These are phyloP conservation scores for Phytophthora pseudosyringae DNA, from an alignment of 352 stramenopile species.

Conservation along the genomic window DNA sequence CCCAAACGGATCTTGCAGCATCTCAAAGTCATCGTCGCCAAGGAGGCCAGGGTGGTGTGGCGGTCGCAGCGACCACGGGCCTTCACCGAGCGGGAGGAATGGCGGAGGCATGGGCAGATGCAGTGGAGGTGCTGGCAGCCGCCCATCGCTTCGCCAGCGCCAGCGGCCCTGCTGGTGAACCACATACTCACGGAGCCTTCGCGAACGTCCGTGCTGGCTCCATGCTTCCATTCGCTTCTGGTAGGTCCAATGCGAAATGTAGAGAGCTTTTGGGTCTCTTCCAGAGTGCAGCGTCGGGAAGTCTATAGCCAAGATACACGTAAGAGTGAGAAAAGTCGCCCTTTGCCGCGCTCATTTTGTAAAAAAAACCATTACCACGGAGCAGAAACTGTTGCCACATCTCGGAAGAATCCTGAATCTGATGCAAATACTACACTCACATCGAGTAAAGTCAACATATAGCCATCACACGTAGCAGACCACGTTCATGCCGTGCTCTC, in stretches of 20 bases:
- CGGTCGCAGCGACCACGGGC: constrained; percentile 18
- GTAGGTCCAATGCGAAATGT: constrained; percentile 25
- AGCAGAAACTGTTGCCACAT: constrained; percentile 43
- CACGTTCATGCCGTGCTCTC: background rate
- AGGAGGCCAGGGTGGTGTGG: constrained; percentile 15
- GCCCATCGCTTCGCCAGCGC: constrained; percentile 17
- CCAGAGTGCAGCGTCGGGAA: constrained; percentile 10
- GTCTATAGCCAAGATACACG: constrained; percentile 18
- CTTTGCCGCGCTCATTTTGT: background rate
- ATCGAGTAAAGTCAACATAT: constrained; percentile 1
- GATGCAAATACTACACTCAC: constrained; percentile 38
- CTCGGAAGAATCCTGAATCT: constrained; percentile 21
- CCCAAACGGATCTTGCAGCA: constrained; percentile 24
- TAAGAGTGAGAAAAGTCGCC: background rate
- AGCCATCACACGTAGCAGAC: background rate
- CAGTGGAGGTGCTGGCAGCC: constrained; percentile 17
- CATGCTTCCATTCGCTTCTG: constrained; percentile 27
- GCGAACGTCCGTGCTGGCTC: constrained; percentile 9
- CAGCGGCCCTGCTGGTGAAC: constrained; percentile 17
- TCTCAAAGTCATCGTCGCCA: constrained; percentile 21
- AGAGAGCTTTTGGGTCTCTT: constrained; percentile 26
- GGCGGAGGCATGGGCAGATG: constrained; percentile 23
- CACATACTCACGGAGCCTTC: constrained; percentile 11
- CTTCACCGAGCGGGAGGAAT: constrained; percentile 21
- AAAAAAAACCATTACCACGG: constrained; percentile 26